phyloP scores from a whole-genome alignment of 495 filamentous ascomycete species.

The Aspergillus ellipticus region DNA sequence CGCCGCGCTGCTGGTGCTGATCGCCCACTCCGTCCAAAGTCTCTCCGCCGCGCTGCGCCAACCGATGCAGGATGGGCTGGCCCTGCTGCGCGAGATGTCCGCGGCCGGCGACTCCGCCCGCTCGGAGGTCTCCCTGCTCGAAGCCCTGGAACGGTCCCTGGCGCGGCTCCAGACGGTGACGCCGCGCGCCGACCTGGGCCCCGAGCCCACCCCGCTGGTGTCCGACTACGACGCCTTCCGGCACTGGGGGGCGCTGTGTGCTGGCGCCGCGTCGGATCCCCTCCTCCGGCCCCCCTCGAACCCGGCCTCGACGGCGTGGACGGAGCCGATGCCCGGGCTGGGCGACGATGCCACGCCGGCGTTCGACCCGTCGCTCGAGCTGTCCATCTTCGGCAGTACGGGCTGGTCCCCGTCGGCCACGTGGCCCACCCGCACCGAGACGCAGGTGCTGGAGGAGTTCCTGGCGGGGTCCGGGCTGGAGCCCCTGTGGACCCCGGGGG shows the following conservation, averaged over 20 bases:
- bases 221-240: constrained; percentile 28
- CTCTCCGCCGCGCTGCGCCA: constrained; percentile 19
- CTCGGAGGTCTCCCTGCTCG: constrained; percentile 32
- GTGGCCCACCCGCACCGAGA: constrained; percentile 24
- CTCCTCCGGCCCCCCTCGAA: too few species aligned
- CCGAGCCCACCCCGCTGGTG: neutral
- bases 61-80: constrained; percentile 22
- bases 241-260: constrained; percentile 23
- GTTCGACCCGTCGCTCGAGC: constrained; percentile 15
- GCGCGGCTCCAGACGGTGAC: constrained; percentile 15
- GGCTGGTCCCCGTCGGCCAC: constrained; percentile 13
- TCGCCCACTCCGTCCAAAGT: constrained; percentile 28
- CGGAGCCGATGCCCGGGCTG: neutral
- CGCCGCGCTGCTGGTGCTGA: constrained; percentile 31
- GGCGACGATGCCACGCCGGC: constrained; percentile 4
- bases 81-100: constrained; percentile 36
- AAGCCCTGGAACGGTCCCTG: constrained; percentile 31
- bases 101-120: constrained; percentile 29
- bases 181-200: neutral
- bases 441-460: constrained; percentile 23
- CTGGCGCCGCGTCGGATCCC: neutral
- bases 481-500: neutral
- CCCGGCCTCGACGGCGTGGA: too few species aligned
- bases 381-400: constrained; percentile 16
- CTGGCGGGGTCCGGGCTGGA: constrained; percentile 5